Evolutionary conservation across 257 asterid species (phyloP), one percentile per base, ranked within the genome.

Genomic region (Thymus quinquecostatus): DNA sequence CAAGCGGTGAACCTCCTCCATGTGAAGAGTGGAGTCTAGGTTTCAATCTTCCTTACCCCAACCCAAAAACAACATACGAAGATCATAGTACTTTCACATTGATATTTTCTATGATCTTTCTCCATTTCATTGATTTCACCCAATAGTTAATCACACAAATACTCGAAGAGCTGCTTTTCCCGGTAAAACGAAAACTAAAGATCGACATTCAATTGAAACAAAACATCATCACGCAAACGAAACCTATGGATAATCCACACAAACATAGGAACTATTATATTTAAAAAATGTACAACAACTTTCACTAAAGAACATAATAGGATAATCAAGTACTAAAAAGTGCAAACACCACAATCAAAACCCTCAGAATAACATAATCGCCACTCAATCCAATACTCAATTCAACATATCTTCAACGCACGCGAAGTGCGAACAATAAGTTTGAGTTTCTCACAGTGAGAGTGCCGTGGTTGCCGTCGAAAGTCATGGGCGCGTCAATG

Each of bases 381-480:
- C 32, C 10, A 49, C 33, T 40, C 2, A 30, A 72, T 67, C 54
- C 69, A 71, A 63, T 14, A 75, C 57, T 64, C 74, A 33, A 41
- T 41, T 2, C 21, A 43, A 43, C 47, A 55, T 2, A 44, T 44
- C 50, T 9, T 38, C 65, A 6, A 5, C n/a, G 14, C 21, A 68
- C 57, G 67, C 54, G 49, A 58, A 5, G 10, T 43, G 8, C 6
- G 63, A 54, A 51, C 4, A 44, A 45, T n/a, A 74, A 51, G 53
- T 27, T 11, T 2, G 47, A n/a, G 32, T 10, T 33, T 64, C 4
- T 80, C 66, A 89, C 99, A 85, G 84, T 72, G 62, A 92, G 93
- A 14, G 48, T 78, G 55, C 99, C 99, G 75, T 82, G 97, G 83
- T 92, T 88, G 53, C 98, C 96, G 50, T 82, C 87, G 78, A 95